A percentile compares a stretch with the other conserved stretches of the same genome.
These are phyloP conservation scores for Yamadazyma philogaea DNA, from an alignment of 805 yeast genomes.

Conservation along the genomic window DNA sequence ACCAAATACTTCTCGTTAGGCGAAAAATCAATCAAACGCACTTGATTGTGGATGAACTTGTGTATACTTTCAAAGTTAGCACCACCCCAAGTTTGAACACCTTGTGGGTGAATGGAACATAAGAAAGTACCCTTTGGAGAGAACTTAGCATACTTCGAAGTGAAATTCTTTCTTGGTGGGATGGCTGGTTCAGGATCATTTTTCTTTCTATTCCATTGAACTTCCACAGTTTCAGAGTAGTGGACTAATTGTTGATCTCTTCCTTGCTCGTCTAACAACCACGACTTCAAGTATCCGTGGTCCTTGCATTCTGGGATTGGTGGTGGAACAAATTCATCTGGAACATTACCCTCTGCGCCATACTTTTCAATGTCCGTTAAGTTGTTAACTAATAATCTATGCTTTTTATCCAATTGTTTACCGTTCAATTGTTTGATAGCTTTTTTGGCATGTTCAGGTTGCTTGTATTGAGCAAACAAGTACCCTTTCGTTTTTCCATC, in stretches of 20 bases:
- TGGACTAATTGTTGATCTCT: constrained; percentile 89
- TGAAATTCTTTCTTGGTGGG: constrained; percentile 81
- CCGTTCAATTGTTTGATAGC: constrained; percentile 81
- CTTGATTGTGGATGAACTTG: constrained; percentile 85
- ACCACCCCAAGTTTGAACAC: constrained; percentile 97
- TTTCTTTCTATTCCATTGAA: constrained; percentile 80
- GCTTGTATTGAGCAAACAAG: constrained; percentile 77
- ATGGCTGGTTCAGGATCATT: constrained; percentile 71
- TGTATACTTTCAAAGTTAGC: constrained; percentile 65
- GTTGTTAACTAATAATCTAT: constrained; percentile 80
- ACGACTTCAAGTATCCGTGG: constrained; percentile 78
- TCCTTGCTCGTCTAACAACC: constrained; percentile 86
- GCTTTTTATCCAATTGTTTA: constrained; percentile 91
- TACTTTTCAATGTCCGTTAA: constrained; percentile 79
- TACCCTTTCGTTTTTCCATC: constrained; percentile 82
- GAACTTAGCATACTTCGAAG: constrained; percentile 82
- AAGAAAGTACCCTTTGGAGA: constrained; percentile 92
- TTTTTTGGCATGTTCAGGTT: constrained; percentile 62
- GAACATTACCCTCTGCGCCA: constrained; percentile 61
- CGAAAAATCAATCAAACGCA: constrained; percentile 84
- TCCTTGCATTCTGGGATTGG: constrained; percentile 66
- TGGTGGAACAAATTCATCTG: constrained; percentile 68
- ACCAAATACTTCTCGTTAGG: constrained; percentile 89
- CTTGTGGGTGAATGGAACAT: constrained; percentile 87
- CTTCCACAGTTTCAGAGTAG: constrained; percentile 73